A percentile compares a stretch with the other conserved stretches of the same genome.
Evolutionary conservation across 768 basidiomycete species (phyloP).

Genomic region (Albatrellus ellisii): DNA sequence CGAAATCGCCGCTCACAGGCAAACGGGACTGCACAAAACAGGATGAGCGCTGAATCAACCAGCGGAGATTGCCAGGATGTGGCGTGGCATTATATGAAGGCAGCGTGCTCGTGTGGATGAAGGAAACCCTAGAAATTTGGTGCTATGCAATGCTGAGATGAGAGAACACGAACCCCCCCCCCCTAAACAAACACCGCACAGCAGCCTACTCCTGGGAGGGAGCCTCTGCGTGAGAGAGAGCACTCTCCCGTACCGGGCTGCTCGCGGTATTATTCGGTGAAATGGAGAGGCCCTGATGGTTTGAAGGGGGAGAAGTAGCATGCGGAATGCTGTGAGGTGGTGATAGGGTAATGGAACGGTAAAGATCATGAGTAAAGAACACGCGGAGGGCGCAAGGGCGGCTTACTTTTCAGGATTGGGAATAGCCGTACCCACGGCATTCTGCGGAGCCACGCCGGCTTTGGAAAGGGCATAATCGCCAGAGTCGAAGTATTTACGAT

Average conservation of each 20-base stretch:
- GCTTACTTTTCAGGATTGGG: constrained; percentile 95
- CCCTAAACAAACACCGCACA: not conserved
- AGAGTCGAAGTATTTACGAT: constrained; percentile 99
- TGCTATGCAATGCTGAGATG: no score
- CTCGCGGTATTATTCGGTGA: constrained; percentile 10
- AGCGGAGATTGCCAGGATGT: no score
- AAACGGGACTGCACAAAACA: no score
- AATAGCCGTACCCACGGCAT: constrained; percentile 86
- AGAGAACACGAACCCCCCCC: not conserved
- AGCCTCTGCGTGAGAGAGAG: constrained; percentile 6
- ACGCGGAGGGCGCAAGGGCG: constrained; percentile 2
- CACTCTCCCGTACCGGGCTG: constrained; percentile 13
- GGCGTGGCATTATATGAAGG: no score
- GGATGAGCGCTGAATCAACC: no score
- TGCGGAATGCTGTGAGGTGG: constrained; percentile 66
- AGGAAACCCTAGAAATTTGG: no score
- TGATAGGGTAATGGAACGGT: not conserved
- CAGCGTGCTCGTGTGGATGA: no score
- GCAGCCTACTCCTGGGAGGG: constrained; percentile 4
- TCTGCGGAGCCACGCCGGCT: constrained; percentile 83
- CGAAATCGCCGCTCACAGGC: no score
- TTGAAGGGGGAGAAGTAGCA: constrained; percentile 54
- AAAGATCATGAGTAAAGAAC: not conserved
- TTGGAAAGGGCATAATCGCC: constrained; percentile 97
- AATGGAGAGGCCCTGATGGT: constrained; percentile 22